Conservation (phyloP, 78 protist species). For the slime mould (Dictyostelium discoideum) region dicty_2.7 NC_007091.3:2819501-2820000, state of each 20-base stretch:
- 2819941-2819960: not conserved
- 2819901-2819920: not conserved
- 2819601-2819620: constrained; percentile 39
- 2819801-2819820: not conserved
- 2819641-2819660: constrained; percentile 59
- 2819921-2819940: not conserved
- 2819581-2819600: constrained; percentile 54
- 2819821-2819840: not conserved
- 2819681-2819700: constrained; percentile 45
- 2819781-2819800: not conserved
- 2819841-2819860: not conserved
- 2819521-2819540: constrained; percentile 57
- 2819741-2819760: constrained; percentile 28
- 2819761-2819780: not conserved
- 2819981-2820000: not conserved
- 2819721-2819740: constrained; percentile 54
- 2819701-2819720: constrained; percentile 62
- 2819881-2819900: not conserved
- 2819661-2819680: constrained; percentile 62
- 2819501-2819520: constrained; percentile 55
- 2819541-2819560: constrained; percentile 50
- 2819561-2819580: constrained; percentile 48
- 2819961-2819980: not conserved
- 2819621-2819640: constrained; percentile 58
- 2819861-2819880: not conserved